phyloP scores from a whole-genome alignment of 1,284 basidiomycete genomes.

The Moesziomyces antarcticus region DNA sequence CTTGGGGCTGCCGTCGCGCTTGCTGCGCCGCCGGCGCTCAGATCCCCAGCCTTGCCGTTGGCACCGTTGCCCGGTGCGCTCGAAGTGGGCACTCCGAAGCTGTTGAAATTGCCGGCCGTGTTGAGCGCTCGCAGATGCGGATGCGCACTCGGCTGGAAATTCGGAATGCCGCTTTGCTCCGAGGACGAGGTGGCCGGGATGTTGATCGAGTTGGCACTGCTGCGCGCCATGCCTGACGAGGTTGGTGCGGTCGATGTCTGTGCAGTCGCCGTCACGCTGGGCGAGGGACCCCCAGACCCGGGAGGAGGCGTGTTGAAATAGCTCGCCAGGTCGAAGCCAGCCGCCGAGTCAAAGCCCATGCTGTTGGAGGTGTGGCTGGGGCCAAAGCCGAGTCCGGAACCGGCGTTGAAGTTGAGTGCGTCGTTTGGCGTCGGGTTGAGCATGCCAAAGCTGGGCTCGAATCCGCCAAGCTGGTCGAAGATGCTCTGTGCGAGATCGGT shows the following conservation, averaged over 20 bases:
- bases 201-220: slow-evolving; percentile 35
- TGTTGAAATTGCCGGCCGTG: slow-evolving; percentile 19
- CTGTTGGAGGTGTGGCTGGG: slow-evolving; percentile 48
- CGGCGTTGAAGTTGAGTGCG: slow-evolving; percentile 41
- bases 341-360: slow-evolving; percentile 48
- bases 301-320: slow-evolving; percentile 47
- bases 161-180: slow-evolving; percentile 33
- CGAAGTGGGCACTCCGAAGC: slow-evolving; percentile 6
- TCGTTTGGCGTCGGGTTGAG: slow-evolving; percentile 50
- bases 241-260: slow-evolving; percentile 12
- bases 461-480: slow-evolving; percentile 55
- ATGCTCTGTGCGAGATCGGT: slow-evolving; percentile 53
- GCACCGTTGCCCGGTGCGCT: slow-evolving; percentile 5
- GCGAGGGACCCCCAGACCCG: slow-evolving; percentile 26
- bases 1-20: slow-evolving; percentile 9
- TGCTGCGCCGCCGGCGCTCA: slow-evolving; percentile 4
- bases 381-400: slow-evolving; percentile 31
- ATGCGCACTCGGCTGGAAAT: slow-evolving; percentile 42
- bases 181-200: slow-evolving; percentile 32
- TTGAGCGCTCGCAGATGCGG: slow-evolving; percentile 45
- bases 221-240: slow-evolving; percentile 10
- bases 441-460: slow-evolving; percentile 51
- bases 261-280: slow-evolving; percentile 22
- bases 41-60: slow-evolving; percentile 3
- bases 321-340: slow-evolving; percentile 42